Evolutionary conservation across 352 stramenopile species (phyloP).

Genomic region (Globisporangium alternatum): DNA sequence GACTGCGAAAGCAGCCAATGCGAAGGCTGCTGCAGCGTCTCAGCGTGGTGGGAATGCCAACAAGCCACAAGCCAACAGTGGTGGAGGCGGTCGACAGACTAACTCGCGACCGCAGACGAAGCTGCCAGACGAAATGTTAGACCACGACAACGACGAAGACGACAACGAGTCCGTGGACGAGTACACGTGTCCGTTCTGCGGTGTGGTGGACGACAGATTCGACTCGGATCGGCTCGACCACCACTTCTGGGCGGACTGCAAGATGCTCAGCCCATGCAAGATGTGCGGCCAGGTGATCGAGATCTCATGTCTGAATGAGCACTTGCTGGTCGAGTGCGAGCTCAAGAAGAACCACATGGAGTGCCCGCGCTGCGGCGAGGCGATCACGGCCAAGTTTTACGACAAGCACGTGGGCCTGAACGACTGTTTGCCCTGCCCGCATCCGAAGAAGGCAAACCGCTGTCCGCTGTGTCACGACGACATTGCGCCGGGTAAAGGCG

Average conservation of each 20-base stretch:
- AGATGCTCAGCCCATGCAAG: slow-evolving; percentile 90
- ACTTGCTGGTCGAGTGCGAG: slow-evolving; percentile 89
- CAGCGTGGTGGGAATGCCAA: slow-evolving; percentile 9
- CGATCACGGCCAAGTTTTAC: slow-evolving; percentile 82
- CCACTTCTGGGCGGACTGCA: slow-evolving; percentile 91
- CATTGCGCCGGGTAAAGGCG: slow-evolving; percentile 55
- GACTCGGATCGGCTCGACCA: slow-evolving; percentile 89
- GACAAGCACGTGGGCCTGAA: slow-evolving; percentile 76
- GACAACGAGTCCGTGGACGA: slow-evolving; percentile 74
- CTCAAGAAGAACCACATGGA: slow-evolving; percentile 78
- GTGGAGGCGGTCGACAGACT: slow-evolving; percentile 4
- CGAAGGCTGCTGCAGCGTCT: slow-evolving; percentile 14
- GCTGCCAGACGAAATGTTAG: slow-evolving; percentile 21
- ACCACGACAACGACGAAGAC: slow-evolving; percentile 47
- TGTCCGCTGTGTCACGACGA: slow-evolving; percentile 84
- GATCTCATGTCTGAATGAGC: slow-evolving; percentile 87
- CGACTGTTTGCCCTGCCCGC: slow-evolving; percentile 60
- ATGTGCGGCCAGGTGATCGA: slow-evolving; percentile 94
- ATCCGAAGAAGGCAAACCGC: slow-evolving; percentile 62
- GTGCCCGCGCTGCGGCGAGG: slow-evolving; percentile 78
- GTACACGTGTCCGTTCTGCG: slow-evolving; percentile 92
- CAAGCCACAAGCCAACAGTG: not conserved
- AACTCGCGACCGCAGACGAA: slow-evolving; percentile 16
- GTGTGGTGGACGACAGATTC: slow-evolving; percentile 82
- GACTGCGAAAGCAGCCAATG: slow-evolving; percentile 33